Evolutionary conservation across 1,139 yeast species (phyloP), one percentile per base, ranked within the genome.

Genomic region (Wickerhamomyces sp.): DNA sequence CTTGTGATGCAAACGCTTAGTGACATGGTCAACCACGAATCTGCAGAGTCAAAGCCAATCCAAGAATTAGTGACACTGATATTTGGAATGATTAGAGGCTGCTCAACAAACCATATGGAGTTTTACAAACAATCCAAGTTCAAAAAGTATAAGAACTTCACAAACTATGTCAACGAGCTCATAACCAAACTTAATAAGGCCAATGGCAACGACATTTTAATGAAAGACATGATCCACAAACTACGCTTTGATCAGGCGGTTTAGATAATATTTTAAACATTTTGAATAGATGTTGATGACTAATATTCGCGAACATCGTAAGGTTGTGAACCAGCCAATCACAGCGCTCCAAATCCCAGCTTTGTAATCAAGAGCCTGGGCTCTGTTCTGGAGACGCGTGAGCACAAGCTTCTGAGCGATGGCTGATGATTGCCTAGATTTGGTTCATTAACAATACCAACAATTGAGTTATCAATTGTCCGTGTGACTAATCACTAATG

Each of bases 1-100:
- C 40, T 60, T 7, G 51, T 67, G 6, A 46, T 61, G 5, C 47
- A 58, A 7, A 44, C 52, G 2, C 43, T 67, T 19, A 39, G 45
- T 14, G 29, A 33, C 3, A 28, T 29, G 2, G 48, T 28, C 8
- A 26, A 22, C 17, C 6, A 26, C 9, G 17, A 22, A 24, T 3
- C n/a, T 15, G 19, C 13, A 9, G n/a, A 26, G 8, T 12, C 22
- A 7, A 19, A 15, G 28, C 9, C 31, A 15, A 34, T 47, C 12
- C 41, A 41, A 9, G 48, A 42, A 16, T 26, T 48, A 22, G 40
- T 47, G 10, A 35, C 46, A 2, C 20, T 43, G 37, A 45, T 51
- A 6, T 50, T 45, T 35, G 50, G 51, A 0, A 30, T 41, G 18
- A 44, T 47, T 5, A 45, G 44, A 34, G 55, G 55, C 3, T 51